These are phyloP conservation scores for Macrolepiota dolichaula DNA, from an alignment of 768 basidiomycete genomes.

Conservation along the genomic window DNA sequence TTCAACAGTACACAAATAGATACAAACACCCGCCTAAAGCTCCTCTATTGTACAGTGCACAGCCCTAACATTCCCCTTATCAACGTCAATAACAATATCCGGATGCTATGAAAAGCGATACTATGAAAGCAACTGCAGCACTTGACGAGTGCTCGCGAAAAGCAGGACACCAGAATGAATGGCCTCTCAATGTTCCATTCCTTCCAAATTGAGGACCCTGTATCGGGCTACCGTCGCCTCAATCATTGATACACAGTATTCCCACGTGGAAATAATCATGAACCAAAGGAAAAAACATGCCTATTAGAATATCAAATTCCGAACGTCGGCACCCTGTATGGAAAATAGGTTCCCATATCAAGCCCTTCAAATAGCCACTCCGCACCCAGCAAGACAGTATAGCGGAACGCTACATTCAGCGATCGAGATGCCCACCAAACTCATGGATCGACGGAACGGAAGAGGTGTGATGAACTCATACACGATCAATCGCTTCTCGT, in stretches of 20 bases:
- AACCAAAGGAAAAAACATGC: background rate
- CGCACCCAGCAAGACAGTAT: background rate
- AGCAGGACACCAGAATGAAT: background rate
- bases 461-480: background rate
- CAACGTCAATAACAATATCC: background rate
- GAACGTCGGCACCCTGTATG: background rate
- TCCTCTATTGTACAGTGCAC: background rate
- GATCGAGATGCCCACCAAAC: background rate
- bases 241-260: background rate
- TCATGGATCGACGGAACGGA: background rate
- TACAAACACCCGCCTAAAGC: constrained; percentile 15
- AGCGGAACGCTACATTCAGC: background rate
- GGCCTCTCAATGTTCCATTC: background rate
- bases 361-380: background rate
- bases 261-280: background rate
- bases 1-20: constrained; percentile 25
- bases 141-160: background rate
- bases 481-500: background rate
- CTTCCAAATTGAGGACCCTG: background rate
- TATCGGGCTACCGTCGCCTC: background rate
- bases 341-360: constrained; percentile 3
- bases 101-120: background rate
- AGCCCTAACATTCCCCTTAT: background rate
- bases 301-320: background rate
- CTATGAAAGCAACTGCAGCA: background rate